These are phyloP conservation scores for Claviceps sp. DNA, from an alignment of 2,329 filamentous ascomycete species.

Conservation along the genomic window DNA sequence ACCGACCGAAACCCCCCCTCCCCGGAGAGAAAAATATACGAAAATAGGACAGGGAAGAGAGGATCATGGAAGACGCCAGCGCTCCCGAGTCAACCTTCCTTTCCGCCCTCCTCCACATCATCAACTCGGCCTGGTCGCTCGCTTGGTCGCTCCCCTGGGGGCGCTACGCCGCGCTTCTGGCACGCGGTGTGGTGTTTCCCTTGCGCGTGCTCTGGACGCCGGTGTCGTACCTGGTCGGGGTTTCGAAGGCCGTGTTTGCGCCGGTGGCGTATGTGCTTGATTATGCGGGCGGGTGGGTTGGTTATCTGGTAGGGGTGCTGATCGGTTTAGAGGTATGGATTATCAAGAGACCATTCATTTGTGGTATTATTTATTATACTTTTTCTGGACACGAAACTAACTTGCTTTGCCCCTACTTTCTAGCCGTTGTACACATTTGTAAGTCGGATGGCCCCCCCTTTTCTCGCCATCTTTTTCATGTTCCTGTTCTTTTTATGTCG, in stretches of 20 bases:
- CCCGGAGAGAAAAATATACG: background rate
- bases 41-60: background rate
- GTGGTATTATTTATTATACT: background rate
- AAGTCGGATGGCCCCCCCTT: constrained; percentile 7
- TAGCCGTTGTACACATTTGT: constrained; percentile 32
- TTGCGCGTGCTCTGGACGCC: constrained; percentile 3
- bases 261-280: constrained; percentile 3
- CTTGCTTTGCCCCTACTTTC: background rate
- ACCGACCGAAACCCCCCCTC: too few species aligned
- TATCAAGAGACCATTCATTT: too few species aligned
- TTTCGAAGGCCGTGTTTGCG: background rate
- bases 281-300: constrained; percentile 2
- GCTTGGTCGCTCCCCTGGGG: constrained; percentile 17
- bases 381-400: background rate
- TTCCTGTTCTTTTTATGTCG: background rate
- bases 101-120: constrained; percentile 14
- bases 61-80: constrained; percentile 6
- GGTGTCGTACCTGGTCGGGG: background rate
- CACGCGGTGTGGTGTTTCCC: constrained; percentile 6
- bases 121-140: constrained; percentile 15
- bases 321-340: constrained; percentile 4
- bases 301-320: background rate
- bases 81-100: constrained; percentile 11
- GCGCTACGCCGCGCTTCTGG: constrained; percentile 12
- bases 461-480: background rate